Base-by-base conservation (phyloP, 2,329 filamentous ascomycete genomes). In the Diaporthe citri region DNA sequence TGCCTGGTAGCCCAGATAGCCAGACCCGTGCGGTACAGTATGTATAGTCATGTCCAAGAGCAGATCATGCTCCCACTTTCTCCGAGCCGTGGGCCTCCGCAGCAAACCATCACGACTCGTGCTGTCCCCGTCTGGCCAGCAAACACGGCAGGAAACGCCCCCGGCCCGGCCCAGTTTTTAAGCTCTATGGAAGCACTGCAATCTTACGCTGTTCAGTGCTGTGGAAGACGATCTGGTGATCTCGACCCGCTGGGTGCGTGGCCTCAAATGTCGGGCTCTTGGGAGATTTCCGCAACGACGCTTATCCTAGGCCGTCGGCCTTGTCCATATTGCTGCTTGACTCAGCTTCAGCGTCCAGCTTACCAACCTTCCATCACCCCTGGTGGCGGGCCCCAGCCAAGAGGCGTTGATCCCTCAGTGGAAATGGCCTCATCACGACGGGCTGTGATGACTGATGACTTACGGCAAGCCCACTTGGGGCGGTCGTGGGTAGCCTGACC, bases 51-150 rank as follows among this genome's bases (percentile, higher is more conserved):
- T 62, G 56, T 36, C 59, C 59, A 28, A 22, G 39, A 31, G 36
- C 39, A 62, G 59, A 41, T 62, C 36, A 13, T 31, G 59, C n/a
- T 66, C 60, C 25, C 60, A 66, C 62, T 66, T 34, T 66, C 31
- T 66, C 62, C 43, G 43, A 66, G 62, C 62, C 62, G 62, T 66
- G 62, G 62, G n/a, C 28, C 41, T 31, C 62, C 28, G 43, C 62
- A 36, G 12, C 43, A 67, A 67, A 67, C 46, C 62, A 67, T 67
- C 46, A 67, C 62, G 62, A 67, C 62, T 67, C 62, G 62, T 51
- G 62, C 28, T 67, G 62, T n/a, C 28, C 62, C 15, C 20, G 25
- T 8, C 31, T 22, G 62, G 31, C 46, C 43, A 36, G 13, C 62
- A 51, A 67, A n/a, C 62, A 67, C 22, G 20, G 62, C 31, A 25